These are phyloP conservation scores for Fusarium austroafricanum DNA, from an alignment of 2,329 filamentous ascomycete species.

Conservation along the genomic window DNA sequence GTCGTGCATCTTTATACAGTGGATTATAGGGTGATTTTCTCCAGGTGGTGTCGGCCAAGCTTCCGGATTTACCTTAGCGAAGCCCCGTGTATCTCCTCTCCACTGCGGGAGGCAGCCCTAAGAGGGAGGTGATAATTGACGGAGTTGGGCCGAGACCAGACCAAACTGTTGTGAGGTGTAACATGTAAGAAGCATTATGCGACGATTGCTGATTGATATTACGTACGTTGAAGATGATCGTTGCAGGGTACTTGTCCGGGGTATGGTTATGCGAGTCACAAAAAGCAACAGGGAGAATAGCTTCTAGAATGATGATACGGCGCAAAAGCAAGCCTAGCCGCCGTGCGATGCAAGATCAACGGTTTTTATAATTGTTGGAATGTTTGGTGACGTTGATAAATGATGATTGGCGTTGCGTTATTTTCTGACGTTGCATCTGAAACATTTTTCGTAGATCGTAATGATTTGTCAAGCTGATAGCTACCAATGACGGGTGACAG, in stretches of 20 bases:
- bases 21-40: background rate
- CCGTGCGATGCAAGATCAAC: background rate
- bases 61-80: conserved; percentile 15
- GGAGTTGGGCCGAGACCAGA: background rate
- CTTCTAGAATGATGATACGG: background rate
- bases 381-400: background rate
- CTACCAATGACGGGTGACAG: too few relatives aligned
- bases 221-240: conserved; percentile 7
- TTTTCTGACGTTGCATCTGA: background rate
- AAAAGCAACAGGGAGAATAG: background rate
- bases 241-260: conserved; percentile 16
- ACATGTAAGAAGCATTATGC: background rate
- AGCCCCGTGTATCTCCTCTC: background rate
- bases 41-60: background rate
- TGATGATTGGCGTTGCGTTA: conserved; percentile 1
- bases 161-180: background rate
- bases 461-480: background rate
- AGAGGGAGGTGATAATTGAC: conserved; percentile 18
- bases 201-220: conserved; percentile 11
- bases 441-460: background rate
- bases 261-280: background rate
- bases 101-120: conserved; percentile 27
- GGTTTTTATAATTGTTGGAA: background rate
- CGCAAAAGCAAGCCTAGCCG: background rate
- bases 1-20: background rate